A percentile compares a stretch with the other conserved stretches of the same genome.
Conservation (phyloP, 1,284 basidiomycete genomes). For the Ganoderma sp. region DNA sequence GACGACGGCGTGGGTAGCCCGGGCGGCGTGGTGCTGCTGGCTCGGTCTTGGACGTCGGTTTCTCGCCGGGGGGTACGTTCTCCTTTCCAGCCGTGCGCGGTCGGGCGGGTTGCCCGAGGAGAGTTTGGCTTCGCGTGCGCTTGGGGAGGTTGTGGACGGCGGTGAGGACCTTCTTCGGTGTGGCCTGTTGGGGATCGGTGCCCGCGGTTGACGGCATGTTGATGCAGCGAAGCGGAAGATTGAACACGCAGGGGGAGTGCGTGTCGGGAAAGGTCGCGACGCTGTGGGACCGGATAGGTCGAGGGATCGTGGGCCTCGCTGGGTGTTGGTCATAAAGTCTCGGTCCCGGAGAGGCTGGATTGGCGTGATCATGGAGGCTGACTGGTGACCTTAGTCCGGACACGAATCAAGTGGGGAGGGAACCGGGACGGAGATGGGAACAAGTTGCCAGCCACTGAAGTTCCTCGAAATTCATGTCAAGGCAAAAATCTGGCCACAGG, state of each 20-base stretch:
- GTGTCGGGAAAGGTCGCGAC: neutral
- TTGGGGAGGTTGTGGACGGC: constrained; percentile 36
- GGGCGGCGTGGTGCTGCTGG: constrained; percentile 7
- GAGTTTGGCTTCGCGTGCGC: constrained; percentile 30
- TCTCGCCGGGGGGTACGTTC: constrained; percentile 27
- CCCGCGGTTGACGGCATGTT: constrained; percentile 18
- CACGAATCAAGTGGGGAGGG: neutral
- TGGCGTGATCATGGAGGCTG: neutral
- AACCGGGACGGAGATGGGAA: neutral
- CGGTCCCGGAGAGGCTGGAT: constrained; percentile 2
- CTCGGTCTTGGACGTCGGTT: neutral
- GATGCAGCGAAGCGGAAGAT: neutral
- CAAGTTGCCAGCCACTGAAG: too few species aligned
- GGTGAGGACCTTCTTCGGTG: constrained; percentile 32
- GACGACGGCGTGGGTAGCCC: constrained; percentile 21
- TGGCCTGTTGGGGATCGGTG: constrained; percentile 16
- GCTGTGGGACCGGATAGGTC: neutral
- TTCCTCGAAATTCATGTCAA: too few species aligned
- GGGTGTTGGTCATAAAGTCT: neutral
- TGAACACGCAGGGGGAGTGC: neutral
- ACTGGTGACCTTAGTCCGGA: neutral
- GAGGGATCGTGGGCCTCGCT: neutral
- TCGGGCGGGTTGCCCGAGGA: constrained; percentile 16
- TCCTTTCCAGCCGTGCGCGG: constrained; percentile 30
- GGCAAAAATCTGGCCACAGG: too few species aligned